phyloP scores from a whole-genome alignment of 2,329 filamentous ascomycete genomes.

The Alternaria arborescens region DNA sequence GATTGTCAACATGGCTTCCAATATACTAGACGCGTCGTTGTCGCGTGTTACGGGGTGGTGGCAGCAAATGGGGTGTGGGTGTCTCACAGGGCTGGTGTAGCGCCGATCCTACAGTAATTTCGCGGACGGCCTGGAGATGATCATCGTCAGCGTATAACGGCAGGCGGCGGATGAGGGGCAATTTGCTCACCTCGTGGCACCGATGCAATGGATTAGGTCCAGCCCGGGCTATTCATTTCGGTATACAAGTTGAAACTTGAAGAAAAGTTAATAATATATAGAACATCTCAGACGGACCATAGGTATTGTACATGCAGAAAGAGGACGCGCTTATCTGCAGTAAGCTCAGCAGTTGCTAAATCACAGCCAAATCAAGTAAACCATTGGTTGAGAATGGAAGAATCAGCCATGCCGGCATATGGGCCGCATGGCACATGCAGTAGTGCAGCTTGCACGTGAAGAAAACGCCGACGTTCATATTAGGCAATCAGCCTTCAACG shows the following conservation, averaged over 20 bases:
- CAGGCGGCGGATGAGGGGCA: constrained; percentile 9
- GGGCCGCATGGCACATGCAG: neutral
- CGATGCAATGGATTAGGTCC: constrained; percentile 5
- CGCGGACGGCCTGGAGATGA: constrained; percentile 26
- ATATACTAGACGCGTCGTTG: constrained; percentile 13
- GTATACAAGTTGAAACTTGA: neutral
- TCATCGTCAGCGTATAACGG: constrained; percentile 20
- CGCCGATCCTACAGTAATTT: constrained; percentile 35
- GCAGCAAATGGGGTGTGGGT: constrained; percentile 16
- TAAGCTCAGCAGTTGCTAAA: neutral
- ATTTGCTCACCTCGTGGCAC: constrained; percentile 9
- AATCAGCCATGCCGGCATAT: neutral
- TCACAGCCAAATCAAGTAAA: neutral
- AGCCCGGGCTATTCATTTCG: neutral
- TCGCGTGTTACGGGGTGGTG: constrained; percentile 16
- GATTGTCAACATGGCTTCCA: constrained; percentile 10
- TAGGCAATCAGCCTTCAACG: neutral
- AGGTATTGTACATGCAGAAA: neutral
- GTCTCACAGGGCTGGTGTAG: constrained; percentile 25
- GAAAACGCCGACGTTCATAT: neutral
- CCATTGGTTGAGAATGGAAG: neutral
- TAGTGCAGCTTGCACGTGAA: neutral
- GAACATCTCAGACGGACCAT: neutral
- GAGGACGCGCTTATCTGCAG: neutral
- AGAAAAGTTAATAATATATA: neutral